Evolutionary conservation across 1,284 basidiomycete species (phyloP).

Genomic region (Rhizoctonia solani): DNA sequence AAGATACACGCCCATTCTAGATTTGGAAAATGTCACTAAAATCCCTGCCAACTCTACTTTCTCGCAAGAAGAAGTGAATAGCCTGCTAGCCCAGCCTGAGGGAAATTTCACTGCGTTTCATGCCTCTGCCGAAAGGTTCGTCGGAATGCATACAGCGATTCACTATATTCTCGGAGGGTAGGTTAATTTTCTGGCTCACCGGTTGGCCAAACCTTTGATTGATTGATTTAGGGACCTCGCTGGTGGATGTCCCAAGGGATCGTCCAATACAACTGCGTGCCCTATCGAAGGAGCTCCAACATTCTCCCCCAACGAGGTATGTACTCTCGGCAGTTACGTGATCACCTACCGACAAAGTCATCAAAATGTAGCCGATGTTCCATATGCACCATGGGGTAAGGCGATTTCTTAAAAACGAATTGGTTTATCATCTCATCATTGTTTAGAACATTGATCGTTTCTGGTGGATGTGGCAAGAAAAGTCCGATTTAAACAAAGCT

Average conservation of each 20-base stretch:
- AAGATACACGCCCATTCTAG: background rate
- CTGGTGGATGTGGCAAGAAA: conserved; percentile 31
- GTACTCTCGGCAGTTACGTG: background rate
- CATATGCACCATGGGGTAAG: conserved; percentile 26
- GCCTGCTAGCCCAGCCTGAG: background rate
- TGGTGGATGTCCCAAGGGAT: conserved; percentile 9
- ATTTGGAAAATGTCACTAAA: background rate
- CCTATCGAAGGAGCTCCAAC: conserved; percentile 13
- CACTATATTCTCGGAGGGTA: conserved; percentile 18
- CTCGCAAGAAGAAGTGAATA: background rate
- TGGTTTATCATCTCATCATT: background rate
- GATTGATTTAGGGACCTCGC: background rate
- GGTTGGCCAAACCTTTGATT: background rate
- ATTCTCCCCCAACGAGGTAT: conserved; percentile 20
- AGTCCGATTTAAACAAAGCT: background rate
- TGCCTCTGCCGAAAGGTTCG: background rate
- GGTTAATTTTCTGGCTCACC: background rate
- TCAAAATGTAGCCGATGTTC: conserved; percentile 2
- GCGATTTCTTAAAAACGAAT: background rate
- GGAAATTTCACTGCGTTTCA: conserved; percentile 24
- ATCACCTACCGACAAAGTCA: background rate
- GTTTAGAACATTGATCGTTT: conserved; percentile 18
- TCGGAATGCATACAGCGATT: conserved; percentile 19
- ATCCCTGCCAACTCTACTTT: background rate
- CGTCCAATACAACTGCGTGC: conserved; percentile 1